Evolutionary conservation across 1,284 basidiomycete genomes (phyloP), one percentile per base, ranked within the genome.

Genomic region (Erythrobasidium hasegawianum): DNA sequence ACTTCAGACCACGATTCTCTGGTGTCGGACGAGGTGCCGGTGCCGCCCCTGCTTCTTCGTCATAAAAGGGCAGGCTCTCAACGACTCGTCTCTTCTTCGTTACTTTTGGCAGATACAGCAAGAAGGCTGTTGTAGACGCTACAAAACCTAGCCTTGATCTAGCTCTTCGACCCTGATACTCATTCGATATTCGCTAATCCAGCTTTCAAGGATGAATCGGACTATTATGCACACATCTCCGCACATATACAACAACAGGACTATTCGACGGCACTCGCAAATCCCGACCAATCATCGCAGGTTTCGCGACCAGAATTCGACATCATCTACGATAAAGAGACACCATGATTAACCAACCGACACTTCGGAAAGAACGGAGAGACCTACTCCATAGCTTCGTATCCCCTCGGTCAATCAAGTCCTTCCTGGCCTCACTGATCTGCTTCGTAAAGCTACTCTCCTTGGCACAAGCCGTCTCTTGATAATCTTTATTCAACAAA

Each of bases 371-470:
- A 33, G 4, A 11, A 33, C 33, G 16, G 8, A 16, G 43, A 47
- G n/a, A 47, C 43, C 22, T 24, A 47, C 43, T 47, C 43, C 43
- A 47, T 16, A 47, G 43, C 43, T 47, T 24, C n/a, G 43, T n/a
- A 8, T n/a, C 8, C 22, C 22, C 43, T 24, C 43, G 4, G 14
- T 47, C n/a, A 20, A 38, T 57, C 40, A 33, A 24, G 38, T 9
- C 22, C n/a, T 26, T 24, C 29, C 56, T 57, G 2, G 62, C 62
- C 29, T 65, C 62, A 39, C 45, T 57, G 40, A 76, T 69, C 62
- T 76, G 74, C 10, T 62, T 70, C 50, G 75, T 75, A 60, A 75
- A 76, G 57, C 72, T 74, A 40, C 64, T 69, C 41, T 68, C 53
- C 54, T 76, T 76, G 2, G 68, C 70, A 59, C 75, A 76, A 9